Base-by-base conservation (phyloP, 345 rosid species). In the Hirschfeldia incana region DNA sequence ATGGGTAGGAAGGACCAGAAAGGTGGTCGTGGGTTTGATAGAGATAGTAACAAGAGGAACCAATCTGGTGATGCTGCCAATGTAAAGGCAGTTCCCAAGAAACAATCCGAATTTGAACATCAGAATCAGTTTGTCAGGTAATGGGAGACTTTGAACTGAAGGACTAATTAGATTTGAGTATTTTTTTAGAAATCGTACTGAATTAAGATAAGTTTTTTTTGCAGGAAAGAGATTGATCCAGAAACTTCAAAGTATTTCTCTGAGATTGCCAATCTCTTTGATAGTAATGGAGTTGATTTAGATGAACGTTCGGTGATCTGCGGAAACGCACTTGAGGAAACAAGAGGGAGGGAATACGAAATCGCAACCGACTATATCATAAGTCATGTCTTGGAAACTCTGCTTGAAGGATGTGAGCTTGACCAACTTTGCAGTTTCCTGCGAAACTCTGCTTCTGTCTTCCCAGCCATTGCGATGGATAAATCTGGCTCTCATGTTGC, bases 401-500 rank as follows among this genome's bases (percentile, higher is more conserved):
- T 93, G 4, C 93, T 96, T 9, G 97, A 93, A 73, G 97, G 94
- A 39, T 90, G 97, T 80, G 89, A 90, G 64, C 84, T 87, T 79
- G 94, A 93, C 69, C 92, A 89, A 64, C 97, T 96, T 49, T 92
- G 98, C 44, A 80, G 87, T 78, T 96, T 96, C 81, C 76, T 96
- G n/a, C 86, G 72, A 42, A 84, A 88, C 64, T 87, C 88, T 78
- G 87, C 92, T 4, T 37, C 79, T 4, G 83, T 80, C 67, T 93
- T 96, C 77, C 92, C 98, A 76, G 84, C 86, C 74, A 87, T 93
- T 83, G 91, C 98, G 46, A 90, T 90, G 94, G 98, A 93, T 82
- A 89, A 91, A 39, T 92, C 97, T 60, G 97, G 98, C 74, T 96
- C 99, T 64, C 97, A 96, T 87, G 98, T 93, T 60, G 94, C 94